Base-by-base conservation (phyloP, 805 yeast genomes). In the Myxozyma monticola region DNA sequence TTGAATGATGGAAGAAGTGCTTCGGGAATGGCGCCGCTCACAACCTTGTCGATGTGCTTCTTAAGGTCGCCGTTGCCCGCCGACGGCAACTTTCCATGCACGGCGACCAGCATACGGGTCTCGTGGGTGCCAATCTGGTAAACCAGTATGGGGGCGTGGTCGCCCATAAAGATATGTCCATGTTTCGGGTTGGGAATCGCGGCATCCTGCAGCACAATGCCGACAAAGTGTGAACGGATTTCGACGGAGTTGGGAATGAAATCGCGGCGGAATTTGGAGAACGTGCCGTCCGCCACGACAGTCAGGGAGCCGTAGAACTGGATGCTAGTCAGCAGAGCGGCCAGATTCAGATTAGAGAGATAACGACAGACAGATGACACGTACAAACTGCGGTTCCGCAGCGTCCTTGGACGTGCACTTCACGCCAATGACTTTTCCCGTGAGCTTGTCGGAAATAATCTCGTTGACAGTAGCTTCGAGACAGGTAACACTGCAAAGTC, bases 201-300 rank as follows among this genome's bases (percentile, higher is more conserved):
- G 6, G 96, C 90, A 65, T 91, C 73, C 56, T 76, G 73, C 56
- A 93, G 73, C 42, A 85, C 80, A 61, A 93, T 71, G 3, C 96
- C 98, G 18, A 89, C 84, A 67, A 93, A 93, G 63, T 91, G 86
- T 7, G 96, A 88, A 18, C 83, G 85, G 18, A 87, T 78, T 0
- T 67, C 61, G 10, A 98, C 95, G 20, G 77, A 75, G 59, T 80
- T 78, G n/a, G 76, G 68, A 18, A 80, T 72, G 42, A 86, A 75
- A 51, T 83, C 84, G 66, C 81, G 86, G 66, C 99, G 79, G 73
- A 91, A 88, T 68, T 84, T 89, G 50, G 97, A 90, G 65, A 88
- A 88, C 49, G 91, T 90, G 52, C 99, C 99, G 68, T 93, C 99
- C 65, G 95, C 88, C 41, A 85, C 79, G 26, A 89, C 74, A 5